phyloP scores from a whole-genome alignment of 371 early-diverging fungal genomes.

The Funneliformis caledonium region DNA sequence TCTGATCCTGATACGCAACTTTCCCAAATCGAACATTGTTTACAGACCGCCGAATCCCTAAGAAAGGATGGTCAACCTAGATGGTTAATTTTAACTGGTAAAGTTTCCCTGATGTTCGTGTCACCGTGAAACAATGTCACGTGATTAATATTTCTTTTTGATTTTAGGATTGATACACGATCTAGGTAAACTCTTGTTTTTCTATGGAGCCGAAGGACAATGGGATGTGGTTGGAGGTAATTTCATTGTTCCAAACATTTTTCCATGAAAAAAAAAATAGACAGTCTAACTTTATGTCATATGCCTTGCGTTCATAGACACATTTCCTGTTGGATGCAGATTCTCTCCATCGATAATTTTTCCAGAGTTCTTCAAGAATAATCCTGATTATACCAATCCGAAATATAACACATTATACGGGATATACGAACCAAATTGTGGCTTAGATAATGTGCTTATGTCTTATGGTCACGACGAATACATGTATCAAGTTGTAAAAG shows the following conservation, averaged over 20 bases:
- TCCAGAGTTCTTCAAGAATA: conserved; percentile 48
- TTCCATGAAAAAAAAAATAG: not conserved
- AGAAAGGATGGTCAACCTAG: conserved; percentile 56
- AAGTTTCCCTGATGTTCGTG: not conserved
- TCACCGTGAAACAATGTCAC: not conserved
- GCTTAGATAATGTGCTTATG: conserved; percentile 56
- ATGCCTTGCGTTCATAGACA: conserved; percentile 48
- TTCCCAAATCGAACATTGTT: conserved; percentile 58
- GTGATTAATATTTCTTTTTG: not conserved
- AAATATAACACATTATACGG: conserved; percentile 53
- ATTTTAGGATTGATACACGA: conserved; percentile 56
- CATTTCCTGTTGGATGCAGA: conserved; percentile 59
- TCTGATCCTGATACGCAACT: conserved; percentile 56
- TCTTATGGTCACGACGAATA: conserved; percentile 69
- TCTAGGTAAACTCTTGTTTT: conserved; percentile 58
- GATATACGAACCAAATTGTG: conserved; percentile 60
- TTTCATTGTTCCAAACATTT: conserved; percentile 3
- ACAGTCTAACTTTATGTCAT: not conserved
- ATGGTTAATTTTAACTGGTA: conserved; percentile 58
- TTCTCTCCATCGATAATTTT: conserved; percentile 57
- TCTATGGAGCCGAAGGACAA: conserved; percentile 55
- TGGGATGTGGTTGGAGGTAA: conserved; percentile 54
- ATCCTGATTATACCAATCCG: conserved; percentile 53
- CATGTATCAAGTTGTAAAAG: conserved; percentile 57
- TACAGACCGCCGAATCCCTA: conserved; percentile 65